phyloP scores from a whole-genome alignment of 2,329 filamentous ascomycete species.

The Ceratocystis harringtonii region DNA sequence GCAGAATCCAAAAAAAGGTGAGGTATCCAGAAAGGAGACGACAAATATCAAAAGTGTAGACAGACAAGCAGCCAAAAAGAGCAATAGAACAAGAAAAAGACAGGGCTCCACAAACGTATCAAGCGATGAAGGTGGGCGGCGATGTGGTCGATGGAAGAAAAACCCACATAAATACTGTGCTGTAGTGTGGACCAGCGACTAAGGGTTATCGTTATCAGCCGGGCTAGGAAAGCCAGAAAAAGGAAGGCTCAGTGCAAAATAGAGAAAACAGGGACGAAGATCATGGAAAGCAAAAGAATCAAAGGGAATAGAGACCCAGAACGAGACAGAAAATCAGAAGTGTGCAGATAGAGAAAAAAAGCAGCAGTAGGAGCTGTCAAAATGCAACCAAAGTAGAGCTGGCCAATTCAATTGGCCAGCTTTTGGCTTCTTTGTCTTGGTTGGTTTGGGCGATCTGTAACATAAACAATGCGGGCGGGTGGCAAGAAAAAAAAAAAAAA shows the following conservation, averaged over 20 bases:
- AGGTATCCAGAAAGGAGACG: not conserved
- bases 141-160: not conserved
- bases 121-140: not conserved
- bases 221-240: not conserved
- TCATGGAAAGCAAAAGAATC: not conserved
- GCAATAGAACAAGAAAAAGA: not conserved
- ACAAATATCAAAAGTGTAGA: not conserved
- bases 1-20: not conserved
- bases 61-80: not conserved
- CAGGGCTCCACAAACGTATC: not conserved
- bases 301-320: not conserved
- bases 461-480: not conserved
- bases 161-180: not conserved
- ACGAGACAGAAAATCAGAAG: not conserved
- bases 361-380: not conserved
- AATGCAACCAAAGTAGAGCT: not conserved
- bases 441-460: not conserved
- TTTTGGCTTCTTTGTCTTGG: not conserved
- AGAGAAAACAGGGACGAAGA: not conserved
- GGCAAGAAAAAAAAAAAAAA: not conserved
- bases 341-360: not conserved
- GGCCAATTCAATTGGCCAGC: not conserved
- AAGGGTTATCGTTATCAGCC: not conserved
- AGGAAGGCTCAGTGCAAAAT: not conserved
- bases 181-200: constrained; percentile 1